phyloP scores from a whole-genome alignment of 208 protist species.

The Porcisia hertigi region DNA sequence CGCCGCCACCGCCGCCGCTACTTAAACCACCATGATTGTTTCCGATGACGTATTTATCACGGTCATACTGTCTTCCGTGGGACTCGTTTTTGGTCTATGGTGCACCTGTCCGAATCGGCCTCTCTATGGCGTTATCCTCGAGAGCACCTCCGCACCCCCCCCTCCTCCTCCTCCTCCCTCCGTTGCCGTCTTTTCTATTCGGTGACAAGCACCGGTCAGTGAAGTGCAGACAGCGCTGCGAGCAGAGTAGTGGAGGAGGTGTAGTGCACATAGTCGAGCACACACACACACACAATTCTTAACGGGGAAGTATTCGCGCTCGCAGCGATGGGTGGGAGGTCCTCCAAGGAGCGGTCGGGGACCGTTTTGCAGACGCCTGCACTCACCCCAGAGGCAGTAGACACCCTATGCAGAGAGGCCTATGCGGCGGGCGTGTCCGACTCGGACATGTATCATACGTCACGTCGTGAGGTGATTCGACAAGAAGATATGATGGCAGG shows the following conservation, averaged over 20 bases:
- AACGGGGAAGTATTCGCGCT: neutral
- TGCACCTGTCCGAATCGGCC: neutral
- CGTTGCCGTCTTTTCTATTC: neutral
- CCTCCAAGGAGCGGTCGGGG: slow-evolving; percentile 6
- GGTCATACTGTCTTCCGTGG: neutral
- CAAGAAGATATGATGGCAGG: slow-evolving; percentile 24
- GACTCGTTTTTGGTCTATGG: neutral
- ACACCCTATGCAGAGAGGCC: slow-evolving; percentile 42
- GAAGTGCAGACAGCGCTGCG: neutral
- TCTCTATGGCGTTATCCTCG: neutral
- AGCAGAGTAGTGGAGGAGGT: neutral
- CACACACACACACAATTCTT: neutral
- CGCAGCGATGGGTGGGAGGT: slow-evolving; percentile 14
- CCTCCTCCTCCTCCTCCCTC: neutral
- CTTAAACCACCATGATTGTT: no score
- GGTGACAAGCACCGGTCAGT: neutral
- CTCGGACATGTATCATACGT: slow-evolving; percentile 33
- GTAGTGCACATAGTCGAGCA: neutral
- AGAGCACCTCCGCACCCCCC: neutral
- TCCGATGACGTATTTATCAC: no score
- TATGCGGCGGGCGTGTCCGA: slow-evolving; percentile 42
- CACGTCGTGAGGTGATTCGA: slow-evolving; percentile 33
- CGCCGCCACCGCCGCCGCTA: neutral
- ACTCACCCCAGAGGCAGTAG: slow-evolving; percentile 16
- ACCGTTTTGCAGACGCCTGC: neutral